Base-by-base conservation (phyloP, 2,329 filamentous ascomycete genomes). In the Bimuria novae-zelandiae region DNA sequence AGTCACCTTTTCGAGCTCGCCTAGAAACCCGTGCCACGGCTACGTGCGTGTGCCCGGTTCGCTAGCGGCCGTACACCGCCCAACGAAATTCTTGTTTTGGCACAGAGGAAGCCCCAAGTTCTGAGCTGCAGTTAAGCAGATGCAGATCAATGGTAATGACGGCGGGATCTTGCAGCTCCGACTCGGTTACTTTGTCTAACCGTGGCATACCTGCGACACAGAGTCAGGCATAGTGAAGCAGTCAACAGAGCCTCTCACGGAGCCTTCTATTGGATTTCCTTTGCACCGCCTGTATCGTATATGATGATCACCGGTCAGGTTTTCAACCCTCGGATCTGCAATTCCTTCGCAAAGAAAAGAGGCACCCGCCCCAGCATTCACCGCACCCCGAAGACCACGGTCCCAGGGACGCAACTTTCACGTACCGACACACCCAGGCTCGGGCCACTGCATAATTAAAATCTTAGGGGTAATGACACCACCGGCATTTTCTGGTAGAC, bases 401-500 rank as follows among this genome's bases (percentile, higher is more conserved):
- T n/a, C 32, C 32, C 32, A 19, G 37, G 7, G 19, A 14, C 33
- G 29, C 23, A 29, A 47, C 44, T 19, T 16, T n/a, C 32, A 23
- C 33, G 21, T 21, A 25, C n/a, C 33, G 21, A 23, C 32, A 47
- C 29, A n/a, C n/a, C 16, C 25, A 29, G 11, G 33, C 21, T 47
- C 44, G 44, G 44, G 17, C 33, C 44, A 16, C 32, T 47, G 33
- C 44, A 47, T 37, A 10, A n/a, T 14, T 37, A 22, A 47, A 47
- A 37, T n/a, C 30, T 14, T 16, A 7, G 7, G 17, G 21, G 33
- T 21, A 36, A 47, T 32, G 16, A 17, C 12, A 22, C 19, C n/a
- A n/a, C 32, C 37, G 32, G 23, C 22, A 22, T 10, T 29, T 21
- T 17, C 3, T 17, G n/a, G 6, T 29, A 17, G 10, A 37, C 21